Evolutionary conservation across 257 asterid genomes (phyloP).

Genomic region (Anisodus acutangulus): DNA sequence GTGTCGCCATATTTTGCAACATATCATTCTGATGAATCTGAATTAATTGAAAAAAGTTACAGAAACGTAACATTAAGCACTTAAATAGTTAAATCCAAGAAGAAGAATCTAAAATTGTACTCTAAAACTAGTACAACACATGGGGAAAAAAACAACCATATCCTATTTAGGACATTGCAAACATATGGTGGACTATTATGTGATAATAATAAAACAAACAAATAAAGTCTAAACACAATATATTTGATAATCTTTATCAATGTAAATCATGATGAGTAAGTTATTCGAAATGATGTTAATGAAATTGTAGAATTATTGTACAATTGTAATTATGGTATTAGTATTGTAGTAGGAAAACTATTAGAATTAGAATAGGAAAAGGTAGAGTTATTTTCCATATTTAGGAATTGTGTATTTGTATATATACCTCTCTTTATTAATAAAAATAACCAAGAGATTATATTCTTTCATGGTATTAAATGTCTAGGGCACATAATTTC

Average conservation of each 20-base stretch:
- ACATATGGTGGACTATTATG: not conserved
- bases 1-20: not conserved
- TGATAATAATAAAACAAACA: not conserved
- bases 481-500: too few relatives aligned
- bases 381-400: too few relatives aligned
- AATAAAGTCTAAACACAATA: not conserved
- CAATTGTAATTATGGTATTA: too few relatives aligned
- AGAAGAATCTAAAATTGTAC: not conserved
- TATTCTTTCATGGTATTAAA: too few relatives aligned
- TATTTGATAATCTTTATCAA: not conserved
- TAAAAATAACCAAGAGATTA: too few relatives aligned
- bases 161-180: not conserved
- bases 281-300: not conserved
- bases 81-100: slow-evolving; percentile 18
- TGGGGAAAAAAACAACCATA: not conserved
- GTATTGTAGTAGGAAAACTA: too few relatives aligned
- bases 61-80: not conserved
- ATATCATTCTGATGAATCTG: not conserved
- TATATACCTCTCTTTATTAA: too few relatives aligned
- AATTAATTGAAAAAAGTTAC: not conserved
- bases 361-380: too few relatives aligned
- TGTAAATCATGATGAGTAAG: not conserved
- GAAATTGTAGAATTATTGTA: too few relatives aligned
- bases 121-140: not conserved
- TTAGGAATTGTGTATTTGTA: too few relatives aligned